Evolutionary conservation across 2,329 filamentous ascomycete genomes (phyloP).

Genomic region (Aspergillus novoparasiticus): DNA sequence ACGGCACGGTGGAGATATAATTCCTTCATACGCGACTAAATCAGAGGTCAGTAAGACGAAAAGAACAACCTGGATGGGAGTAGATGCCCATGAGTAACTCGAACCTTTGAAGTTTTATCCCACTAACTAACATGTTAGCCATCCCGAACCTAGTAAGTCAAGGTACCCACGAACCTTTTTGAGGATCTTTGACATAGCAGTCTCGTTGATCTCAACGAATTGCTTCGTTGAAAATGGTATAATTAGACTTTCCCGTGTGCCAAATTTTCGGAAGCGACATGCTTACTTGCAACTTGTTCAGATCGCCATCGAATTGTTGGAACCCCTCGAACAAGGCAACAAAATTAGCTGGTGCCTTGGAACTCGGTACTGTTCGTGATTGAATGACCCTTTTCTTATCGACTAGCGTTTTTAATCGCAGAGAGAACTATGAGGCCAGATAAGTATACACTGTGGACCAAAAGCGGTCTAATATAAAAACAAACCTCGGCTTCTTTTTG

Average conservation of each 20-base stretch:
- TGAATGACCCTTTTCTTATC: constrained; percentile 95
- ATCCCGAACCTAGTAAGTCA: constrained; percentile 18
- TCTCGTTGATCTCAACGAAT: constrained; percentile 98
- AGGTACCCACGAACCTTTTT: constrained; percentile 69
- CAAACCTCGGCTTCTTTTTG: constrained; percentile 96
- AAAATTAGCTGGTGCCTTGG: constrained; percentile 88
- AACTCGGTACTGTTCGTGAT: constrained; percentile 72
- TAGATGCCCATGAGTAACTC: constrained; percentile 17
- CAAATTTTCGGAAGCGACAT: neutral
- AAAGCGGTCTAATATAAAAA: constrained; percentile 19
- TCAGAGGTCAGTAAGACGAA: constrained; percentile 31
- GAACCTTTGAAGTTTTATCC: constrained; percentile 96
- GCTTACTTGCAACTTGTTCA: constrained; percentile 82
- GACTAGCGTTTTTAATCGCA: constrained; percentile 85
- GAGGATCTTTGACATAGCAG: constrained; percentile 95
- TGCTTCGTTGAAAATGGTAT: constrained; percentile 58
- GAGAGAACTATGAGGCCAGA: constrained; percentile 69
- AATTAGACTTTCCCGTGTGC: constrained; percentile 7
- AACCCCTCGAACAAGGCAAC: constrained; percentile 95
- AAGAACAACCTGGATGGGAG: constrained; percentile 1
- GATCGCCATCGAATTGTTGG: constrained; percentile 92
- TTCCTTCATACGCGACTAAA: constrained; percentile 89
- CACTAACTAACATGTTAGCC: constrained; percentile 57
- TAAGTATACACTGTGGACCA: constrained; percentile 2
- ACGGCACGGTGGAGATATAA: constrained; percentile 93